Evolutionary conservation across 1,284 basidiomycete species (phyloP), one percentile per base, ranked within the genome.

Genomic region (Tylopilus sp.): DNA sequence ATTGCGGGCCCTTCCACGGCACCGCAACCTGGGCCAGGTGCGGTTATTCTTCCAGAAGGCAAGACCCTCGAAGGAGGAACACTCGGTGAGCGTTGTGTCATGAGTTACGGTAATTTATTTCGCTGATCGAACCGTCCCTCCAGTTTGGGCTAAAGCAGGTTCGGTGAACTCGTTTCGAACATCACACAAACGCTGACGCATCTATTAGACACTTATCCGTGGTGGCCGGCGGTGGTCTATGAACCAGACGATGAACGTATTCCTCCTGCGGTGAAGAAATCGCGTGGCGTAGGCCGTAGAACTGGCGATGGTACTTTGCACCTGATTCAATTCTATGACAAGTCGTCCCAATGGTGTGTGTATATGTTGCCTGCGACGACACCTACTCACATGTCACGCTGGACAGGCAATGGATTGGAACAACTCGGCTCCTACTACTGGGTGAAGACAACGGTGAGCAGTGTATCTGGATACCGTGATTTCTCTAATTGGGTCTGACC

Each of bases 261-360:
- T 29, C 85, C 86, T 3, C 54, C 59, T 7, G 70, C 72, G 5
- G 80, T 89, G 29, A 61, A 78, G 50, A 65, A 70, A 43, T 62
- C 69, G 57, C 69, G 75, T 20, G 72, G 62, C 45, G 61, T 40
- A 57, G 61, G 50, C 50, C 67, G 56, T 42, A 65, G 46, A 69
- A 72, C 59, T 42, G 70, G 58, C 13, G 73, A 74, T 22, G 69
- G 63, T 9, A 70, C 69, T 50, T 48, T 82, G 56, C 75, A 79
- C 61, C 76, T 90, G 39, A 77, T 91, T 17, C 81, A 81, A 48
- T 92, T 89, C 71, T 90, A 77, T 65, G 88, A 90, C 63, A 77
- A 78, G 49, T 61, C 72, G 2, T 71, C 72, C 44, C 81, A 82
- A 49, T 91, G 85, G 85, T 85, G 59, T 33, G 76, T 60, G 1